Evolutionary conservation across 257 asterid species (phyloP), one percentile per base, ranked within the genome.

Genomic region (Galeopsis tetrahit): DNA sequence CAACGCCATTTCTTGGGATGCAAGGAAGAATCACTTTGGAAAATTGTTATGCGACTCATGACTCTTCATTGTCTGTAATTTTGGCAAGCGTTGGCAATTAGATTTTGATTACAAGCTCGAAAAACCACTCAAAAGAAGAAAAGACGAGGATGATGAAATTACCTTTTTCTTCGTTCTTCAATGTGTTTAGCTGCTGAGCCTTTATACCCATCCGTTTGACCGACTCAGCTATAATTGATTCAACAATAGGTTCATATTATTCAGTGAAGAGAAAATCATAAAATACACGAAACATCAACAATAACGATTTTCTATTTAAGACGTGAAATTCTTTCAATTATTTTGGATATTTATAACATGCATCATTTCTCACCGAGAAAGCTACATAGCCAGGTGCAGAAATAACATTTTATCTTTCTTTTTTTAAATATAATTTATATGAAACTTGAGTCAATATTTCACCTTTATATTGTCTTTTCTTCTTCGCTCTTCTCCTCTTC

Each of bases 401-500:
- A 21, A 53, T 39, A 9, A 10, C 49, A 62, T 10, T 15, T 52
- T 11, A 52, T 48, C 14, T 38, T 52, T 8, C 15, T 6, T 70
- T 38, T 1, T 9, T 2, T 6, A 46, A 51, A 39, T 40, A n/a
- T 2, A 72, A 15, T 43, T 33, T 49, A 46, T 44, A 14, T 11
- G 10, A 43, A 7, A 35, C 2, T 21, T 7, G 31, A 43, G 59
- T 21, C 14, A 49, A 56, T 66, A 21, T 66, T 80, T 83, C 65
- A 82, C 97, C 98, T 90, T 87, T 90, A 66, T 81, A 88, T 74
- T 86, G 88, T 68, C 98, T 82, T 73, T 95, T 95, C 84, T 90
- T 95, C 68, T 90, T 92, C 8, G 98, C 95, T 77, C 99, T 85
- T 83, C 96, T 90, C 83, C 96, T 90, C 83, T 90, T 88, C 86